Conservation (phyloP, 768 basidiomycete genomes). For the Lentinula sp. region DNA sequence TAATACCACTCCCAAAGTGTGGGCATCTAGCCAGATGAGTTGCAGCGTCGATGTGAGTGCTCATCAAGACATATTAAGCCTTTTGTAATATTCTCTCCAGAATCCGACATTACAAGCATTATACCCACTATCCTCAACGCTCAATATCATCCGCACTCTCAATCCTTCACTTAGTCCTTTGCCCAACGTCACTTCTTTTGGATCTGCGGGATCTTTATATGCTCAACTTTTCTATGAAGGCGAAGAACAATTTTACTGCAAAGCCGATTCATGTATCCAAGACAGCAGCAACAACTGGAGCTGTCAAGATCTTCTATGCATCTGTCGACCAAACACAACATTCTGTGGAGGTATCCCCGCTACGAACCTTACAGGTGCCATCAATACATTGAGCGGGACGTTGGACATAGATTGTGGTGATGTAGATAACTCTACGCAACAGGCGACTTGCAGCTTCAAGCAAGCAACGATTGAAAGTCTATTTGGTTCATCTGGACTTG, state of each 20-base stretch:
- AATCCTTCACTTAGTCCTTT: conserved; percentile 65
- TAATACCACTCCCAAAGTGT: conserved; percentile 64
- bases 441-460: conserved; percentile 69
- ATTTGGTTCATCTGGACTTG: conserved; percentile 73
- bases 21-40: conserved; percentile 75
- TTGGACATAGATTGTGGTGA: conserved; percentile 65
- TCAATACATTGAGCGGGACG: conserved; percentile 60
- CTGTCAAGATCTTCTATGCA: conserved; percentile 71
- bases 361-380: conserved; percentile 49
- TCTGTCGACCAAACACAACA: conserved; percentile 57
- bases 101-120: conserved; percentile 80
- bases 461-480: conserved; percentile 59
- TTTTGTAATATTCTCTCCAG: conserved; percentile 26
- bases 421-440: conserved; percentile 32
- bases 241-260: conserved; percentile 85
- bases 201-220: conserved; percentile 43
- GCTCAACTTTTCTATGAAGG: conserved; percentile 76
- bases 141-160: conserved; percentile 77
- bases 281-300: conserved; percentile 51
- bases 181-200: conserved; percentile 56
- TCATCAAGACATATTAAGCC: background rate
- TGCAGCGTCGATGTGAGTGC: conserved; percentile 72
- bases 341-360: conserved; percentile 63
- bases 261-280: conserved; percentile 67
- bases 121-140: conserved; percentile 61